Evolutionary conservation across 1,284 basidiomycete species (phyloP).

Genomic region (Naganishia cerealis): DNA sequence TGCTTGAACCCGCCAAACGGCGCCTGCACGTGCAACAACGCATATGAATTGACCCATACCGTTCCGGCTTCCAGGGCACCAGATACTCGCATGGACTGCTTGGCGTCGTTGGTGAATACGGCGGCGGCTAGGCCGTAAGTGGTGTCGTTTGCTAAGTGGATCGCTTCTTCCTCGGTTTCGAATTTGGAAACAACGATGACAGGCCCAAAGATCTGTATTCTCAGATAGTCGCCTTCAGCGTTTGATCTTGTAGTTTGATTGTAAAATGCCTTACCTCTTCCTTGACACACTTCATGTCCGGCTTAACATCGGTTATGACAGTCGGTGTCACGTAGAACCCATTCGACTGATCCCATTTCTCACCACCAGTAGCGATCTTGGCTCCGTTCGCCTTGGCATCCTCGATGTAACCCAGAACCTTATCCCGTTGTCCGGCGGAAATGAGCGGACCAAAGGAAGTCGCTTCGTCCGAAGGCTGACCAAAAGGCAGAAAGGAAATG

Average conservation of each 20-base stretch:
- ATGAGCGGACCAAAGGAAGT: slow-evolving; percentile 77
- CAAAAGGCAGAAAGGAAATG: background rate
- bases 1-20: slow-evolving; percentile 93
- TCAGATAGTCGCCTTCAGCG: slow-evolving; percentile 68
- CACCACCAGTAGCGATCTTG: slow-evolving; percentile 73
- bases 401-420: slow-evolving; percentile 83
- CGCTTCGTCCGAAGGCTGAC: slow-evolving; percentile 67
- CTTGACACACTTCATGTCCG: slow-evolving; percentile 38
- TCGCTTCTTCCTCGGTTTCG: slow-evolving; percentile 62
- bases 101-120: slow-evolving; percentile 81
- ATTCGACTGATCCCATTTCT: slow-evolving; percentile 46
- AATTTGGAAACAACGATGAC: slow-evolving; percentile 75
- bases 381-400: slow-evolving; percentile 82
- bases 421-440: slow-evolving; percentile 78
- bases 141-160: slow-evolving; percentile 76
- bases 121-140: slow-evolving; percentile 89
- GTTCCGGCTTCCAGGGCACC: slow-evolving; percentile 75
- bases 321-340: slow-evolving; percentile 55
- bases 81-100: slow-evolving; percentile 81
- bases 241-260: no score
- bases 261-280: slow-evolving; percentile 35
- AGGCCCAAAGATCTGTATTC: slow-evolving; percentile 44
- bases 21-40: slow-evolving; percentile 73
- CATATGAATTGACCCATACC: slow-evolving; percentile 86
- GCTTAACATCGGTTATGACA: slow-evolving; percentile 48